Base-by-base conservation (phyloP, 208 protist species). In the Trypanosoma cruzi region DNA sequence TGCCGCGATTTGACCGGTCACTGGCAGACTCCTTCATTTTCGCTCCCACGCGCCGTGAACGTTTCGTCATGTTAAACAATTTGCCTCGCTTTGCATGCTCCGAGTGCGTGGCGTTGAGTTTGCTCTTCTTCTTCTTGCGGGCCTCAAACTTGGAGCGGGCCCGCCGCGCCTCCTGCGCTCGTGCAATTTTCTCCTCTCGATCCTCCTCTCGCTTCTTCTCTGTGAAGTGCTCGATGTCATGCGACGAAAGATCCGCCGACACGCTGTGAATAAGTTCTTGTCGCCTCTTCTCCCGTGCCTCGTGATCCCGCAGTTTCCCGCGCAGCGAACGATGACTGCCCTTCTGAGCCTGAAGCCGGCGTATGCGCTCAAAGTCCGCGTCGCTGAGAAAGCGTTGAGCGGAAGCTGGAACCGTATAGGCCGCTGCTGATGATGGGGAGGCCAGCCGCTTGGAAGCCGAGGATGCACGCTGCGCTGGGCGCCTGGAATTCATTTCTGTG, bases 21-120 rank as follows among this genome's bases (percentile, higher is more conserved):
- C 67, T 69, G 13, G 92, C 86, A 57, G 89, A 95, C 67, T 80
- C 89, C 81, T 87, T 89, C 53, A 95, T 79, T 77, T 94, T 95
- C 11, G 83, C 85, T 18, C 85, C 88, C 31, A 97, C 92, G 37
- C 92, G 88, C 32, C 80, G 81, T 32, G 88, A 95, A 1, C 92
- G 83, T 79, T 95, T 95, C 44, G 92, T 93, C 92, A 97, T 97
- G 64, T 89, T 88, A 80, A 94, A 97, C 0, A 95, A 77, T 68
- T 97, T 97, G 4, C 89, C 90, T 4, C 88, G 76, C 85, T 95
- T 95, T 26, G 88, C 85, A 73, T 97, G 88, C 68, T 95, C 87
- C 18, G 77, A 74, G 64, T 95, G 89, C 0, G 92, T 95, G 1
- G 92, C 88, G 79, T 94, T 93, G 20, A 94, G 80, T 66, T 94